Conservation (phyloP, 768 basidiomycete species). For the Nevesoporus exiguus region DNA sequence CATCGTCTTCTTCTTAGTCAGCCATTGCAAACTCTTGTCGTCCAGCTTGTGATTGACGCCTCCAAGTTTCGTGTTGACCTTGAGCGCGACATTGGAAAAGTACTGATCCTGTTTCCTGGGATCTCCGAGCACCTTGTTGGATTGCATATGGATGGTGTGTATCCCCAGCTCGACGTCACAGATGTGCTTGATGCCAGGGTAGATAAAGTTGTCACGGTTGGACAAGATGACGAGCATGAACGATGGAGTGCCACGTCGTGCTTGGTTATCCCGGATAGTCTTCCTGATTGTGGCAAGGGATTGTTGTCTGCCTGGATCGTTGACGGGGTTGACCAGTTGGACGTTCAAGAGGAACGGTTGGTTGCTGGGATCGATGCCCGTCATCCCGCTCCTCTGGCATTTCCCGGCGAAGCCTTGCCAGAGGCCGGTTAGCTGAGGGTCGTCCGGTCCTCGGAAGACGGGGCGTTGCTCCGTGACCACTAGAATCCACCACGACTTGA, state of each 20-base stretch:
- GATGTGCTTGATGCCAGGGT: conserved; percentile 77
- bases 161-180: conserved; percentile 73
- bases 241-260: conserved; percentile 40
- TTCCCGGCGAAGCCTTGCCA: conserved; percentile 54
- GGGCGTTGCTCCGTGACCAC: conserved; percentile 51
- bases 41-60: conserved; percentile 79
- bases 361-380: conserved; percentile 47
- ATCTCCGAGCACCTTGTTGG: conserved; percentile 55
- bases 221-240: conserved; percentile 73
- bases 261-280: conserved; percentile 34
- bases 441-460: conserved; percentile 36
- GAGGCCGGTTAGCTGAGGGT: conserved; percentile 35
- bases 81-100: conserved; percentile 76
- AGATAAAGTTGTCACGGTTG: conserved; percentile 67
- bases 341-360: conserved; percentile 38
- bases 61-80: conserved; percentile 80
- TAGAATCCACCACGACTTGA: conserved; percentile 64
- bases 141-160: conserved; percentile 70
- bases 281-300: conserved; percentile 43
- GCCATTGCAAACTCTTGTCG: conserved; percentile 54
- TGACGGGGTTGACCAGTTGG: not conserved
- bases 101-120: conserved; percentile 69
- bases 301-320: conserved; percentile 35
- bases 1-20: conserved; percentile 69
- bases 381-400: conserved; percentile 58